Evolutionary conservation across 164 flowering plant genomes (phyloP).

Genomic region (Paratinospora sagittata): DNA sequence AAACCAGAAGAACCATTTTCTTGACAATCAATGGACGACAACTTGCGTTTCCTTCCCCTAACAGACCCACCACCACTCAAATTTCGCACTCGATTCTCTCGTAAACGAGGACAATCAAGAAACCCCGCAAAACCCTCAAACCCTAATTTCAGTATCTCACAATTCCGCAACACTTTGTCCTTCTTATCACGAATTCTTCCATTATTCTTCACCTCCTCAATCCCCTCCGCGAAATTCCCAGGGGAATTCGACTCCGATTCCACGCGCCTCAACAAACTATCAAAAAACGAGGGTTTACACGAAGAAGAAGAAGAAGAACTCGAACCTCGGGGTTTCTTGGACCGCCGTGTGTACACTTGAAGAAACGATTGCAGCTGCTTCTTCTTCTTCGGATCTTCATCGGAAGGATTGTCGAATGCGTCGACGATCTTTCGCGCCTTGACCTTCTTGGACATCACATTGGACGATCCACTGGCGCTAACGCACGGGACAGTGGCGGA

Average conservation of each 20-base stretch:
- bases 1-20: slow-evolving; percentile 23
- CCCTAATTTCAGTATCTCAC: slow-evolving; percentile 39
- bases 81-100: slow-evolving; percentile 23
- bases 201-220: neutral
- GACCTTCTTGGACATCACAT: slow-evolving; percentile 67
- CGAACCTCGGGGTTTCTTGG: slow-evolving; percentile 23
- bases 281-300: slow-evolving; percentile 17
- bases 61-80: neutral
- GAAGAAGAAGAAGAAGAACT: too few relatives aligned
- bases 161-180: slow-evolving; percentile 25
- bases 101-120: slow-evolving; percentile 27
- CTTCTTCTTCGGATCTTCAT: neutral
- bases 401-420: slow-evolving; percentile 3
- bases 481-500: slow-evolving; percentile 54
- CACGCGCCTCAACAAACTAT: slow-evolving; percentile 6
- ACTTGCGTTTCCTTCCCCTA: slow-evolving; percentile 20
- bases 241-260: neutral
- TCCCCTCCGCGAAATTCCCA: neutral
- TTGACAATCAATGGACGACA: slow-evolving; percentile 8
- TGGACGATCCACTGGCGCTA: slow-evolving; percentile 43
- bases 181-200: slow-evolving; percentile 9
- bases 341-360: slow-evolving; percentile 46
- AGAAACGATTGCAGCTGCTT: slow-evolving; percentile 3
- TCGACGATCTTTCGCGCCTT: slow-evolving; percentile 47
- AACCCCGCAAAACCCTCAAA: slow-evolving; percentile 23